Evolutionary conservation across 2,329 filamentous ascomycete genomes (phyloP).

Genomic region (Graphium sp.): DNA sequence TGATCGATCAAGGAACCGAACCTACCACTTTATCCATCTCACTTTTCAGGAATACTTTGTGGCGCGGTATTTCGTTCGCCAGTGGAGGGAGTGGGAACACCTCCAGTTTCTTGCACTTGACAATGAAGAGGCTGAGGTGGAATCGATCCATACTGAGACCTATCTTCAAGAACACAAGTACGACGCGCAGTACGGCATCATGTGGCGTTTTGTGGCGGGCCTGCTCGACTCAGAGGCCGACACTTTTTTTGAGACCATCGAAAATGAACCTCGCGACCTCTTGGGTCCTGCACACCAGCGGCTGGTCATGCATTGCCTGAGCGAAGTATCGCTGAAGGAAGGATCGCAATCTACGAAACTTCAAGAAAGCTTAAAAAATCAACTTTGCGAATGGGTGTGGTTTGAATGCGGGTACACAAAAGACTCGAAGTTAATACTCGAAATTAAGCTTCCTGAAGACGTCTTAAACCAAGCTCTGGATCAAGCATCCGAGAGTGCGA

Average conservation of each 20-base stretch:
- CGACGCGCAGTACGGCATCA: constrained; percentile 16
- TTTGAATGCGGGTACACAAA: constrained; percentile 8
- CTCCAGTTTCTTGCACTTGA: constrained; percentile 7
- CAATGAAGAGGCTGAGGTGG: background rate
- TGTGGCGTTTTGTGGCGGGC: constrained; percentile 24
- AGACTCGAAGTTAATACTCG: constrained; percentile 4
- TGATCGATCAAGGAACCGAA: constrained; percentile 9
- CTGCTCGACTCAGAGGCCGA: constrained; percentile 11
- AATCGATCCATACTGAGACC: constrained; percentile 3
- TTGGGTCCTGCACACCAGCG: constrained; percentile 18
- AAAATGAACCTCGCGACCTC: constrained; percentile 16
- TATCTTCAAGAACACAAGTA: constrained; percentile 20
- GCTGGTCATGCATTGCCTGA: constrained; percentile 19
- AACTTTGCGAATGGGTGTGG: constrained; percentile 8
- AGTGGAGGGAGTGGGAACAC: constrained; percentile 10
- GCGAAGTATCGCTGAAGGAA: constrained; percentile 9
- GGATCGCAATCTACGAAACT: constrained; percentile 1
- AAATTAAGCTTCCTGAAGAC: constrained; percentile 7
- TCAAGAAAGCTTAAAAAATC: constrained; percentile 6
- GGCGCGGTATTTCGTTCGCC: constrained; percentile 18
- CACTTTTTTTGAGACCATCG: constrained; percentile 13
- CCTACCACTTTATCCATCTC: constrained; percentile 22
- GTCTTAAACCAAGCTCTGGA: constrained; percentile 4
- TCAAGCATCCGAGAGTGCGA: background rate
- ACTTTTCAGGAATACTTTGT: constrained; percentile 25